phyloP scores from a whole-genome alignment of 495 filamentous ascomycete species.

The Xylaria intraflava region DNA sequence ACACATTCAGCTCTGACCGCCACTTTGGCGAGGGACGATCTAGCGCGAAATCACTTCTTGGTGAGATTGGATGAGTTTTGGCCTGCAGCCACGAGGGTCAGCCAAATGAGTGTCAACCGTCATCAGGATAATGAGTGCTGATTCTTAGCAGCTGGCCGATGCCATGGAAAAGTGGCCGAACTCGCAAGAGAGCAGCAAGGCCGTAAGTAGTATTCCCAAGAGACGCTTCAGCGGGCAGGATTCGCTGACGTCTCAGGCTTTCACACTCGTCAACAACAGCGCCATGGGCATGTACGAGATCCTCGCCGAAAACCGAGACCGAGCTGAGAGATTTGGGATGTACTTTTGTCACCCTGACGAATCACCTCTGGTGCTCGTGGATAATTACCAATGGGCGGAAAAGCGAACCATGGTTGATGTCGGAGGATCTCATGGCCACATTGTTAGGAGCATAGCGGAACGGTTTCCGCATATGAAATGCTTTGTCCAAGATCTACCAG shows the following conservation, averaged over 20 bases:
- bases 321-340: slow-evolving; percentile 11
- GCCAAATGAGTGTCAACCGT: not conserved
- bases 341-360: slow-evolving; percentile 10
- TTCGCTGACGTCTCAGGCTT: slow-evolving; percentile 7
- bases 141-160: slow-evolving; percentile 16
- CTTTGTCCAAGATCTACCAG: slow-evolving; percentile 28
- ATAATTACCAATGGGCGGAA: slow-evolving; percentile 14
- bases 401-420: slow-evolving; percentile 16
- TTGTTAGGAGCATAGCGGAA: slow-evolving; percentile 14
- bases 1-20: slow-evolving; percentile 17
- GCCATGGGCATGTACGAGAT: slow-evolving; percentile 19
- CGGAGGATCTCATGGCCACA: slow-evolving; percentile 14
- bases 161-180: slow-evolving; percentile 19
- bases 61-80: slow-evolving; percentile 20
- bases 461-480: slow-evolving; percentile 18
- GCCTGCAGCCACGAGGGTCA: slow-evolving; percentile 17
- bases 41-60: slow-evolving; percentile 8
- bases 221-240: not conserved
- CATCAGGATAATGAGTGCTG: not conserved
- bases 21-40: slow-evolving; percentile 5
- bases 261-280: slow-evolving; percentile 15
- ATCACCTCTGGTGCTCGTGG: slow-evolving; percentile 2
- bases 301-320: slow-evolving; percentile 11
- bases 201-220: slow-evolving; percentile 3
- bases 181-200: slow-evolving; percentile 22